phyloP scores from a whole-genome alignment of 73 alveolate species.

The Tetrahymena elliotti region DNA sequence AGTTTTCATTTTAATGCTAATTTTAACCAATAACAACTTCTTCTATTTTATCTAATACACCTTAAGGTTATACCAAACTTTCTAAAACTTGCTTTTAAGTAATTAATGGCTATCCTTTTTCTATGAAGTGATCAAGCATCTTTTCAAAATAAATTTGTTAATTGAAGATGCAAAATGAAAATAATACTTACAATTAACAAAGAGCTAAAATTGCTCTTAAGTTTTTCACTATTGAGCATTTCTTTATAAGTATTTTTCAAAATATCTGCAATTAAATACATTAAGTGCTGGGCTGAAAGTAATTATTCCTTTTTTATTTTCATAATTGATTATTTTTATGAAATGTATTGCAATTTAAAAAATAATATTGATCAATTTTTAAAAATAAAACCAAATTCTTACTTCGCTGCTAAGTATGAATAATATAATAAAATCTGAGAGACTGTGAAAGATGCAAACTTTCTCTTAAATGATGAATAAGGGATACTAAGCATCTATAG shows the following conservation, averaged over 20 bases:
- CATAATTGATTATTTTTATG: too few relatives aligned
- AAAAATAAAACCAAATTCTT: neutral
- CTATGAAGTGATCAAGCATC: slow-evolving; percentile 30
- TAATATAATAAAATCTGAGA: slow-evolving; percentile 18
- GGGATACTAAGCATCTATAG: slow-evolving; percentile 16
- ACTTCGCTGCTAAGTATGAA: slow-evolving; percentile 25
- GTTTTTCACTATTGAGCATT: slow-evolving; percentile 6
- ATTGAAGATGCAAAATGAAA: neutral
- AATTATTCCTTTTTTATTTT: neutral
- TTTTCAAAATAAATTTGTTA: neutral
- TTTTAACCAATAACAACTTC: slow-evolving; percentile 29
- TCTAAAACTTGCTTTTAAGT: slow-evolving; percentile 36
- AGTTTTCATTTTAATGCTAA: slow-evolving; percentile 19
- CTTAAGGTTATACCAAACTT: slow-evolving; percentile 14
- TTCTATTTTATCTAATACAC: slow-evolving; percentile 28
- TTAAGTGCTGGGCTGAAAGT: neutral
- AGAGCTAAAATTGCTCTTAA: slow-evolving; percentile 10
- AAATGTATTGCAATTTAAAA: neutral
- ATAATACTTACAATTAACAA: neutral
- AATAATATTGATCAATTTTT: too few relatives aligned
- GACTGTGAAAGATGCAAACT: slow-evolving; percentile 10
- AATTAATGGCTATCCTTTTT: slow-evolving; percentile 31
- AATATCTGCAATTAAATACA: neutral
- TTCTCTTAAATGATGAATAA: slow-evolving; percentile 21
- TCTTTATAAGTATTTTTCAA: neutral